Conservation (phyloP, 2,329 filamentous ascomycete genomes). For the Trichoderma sp. region DNA sequence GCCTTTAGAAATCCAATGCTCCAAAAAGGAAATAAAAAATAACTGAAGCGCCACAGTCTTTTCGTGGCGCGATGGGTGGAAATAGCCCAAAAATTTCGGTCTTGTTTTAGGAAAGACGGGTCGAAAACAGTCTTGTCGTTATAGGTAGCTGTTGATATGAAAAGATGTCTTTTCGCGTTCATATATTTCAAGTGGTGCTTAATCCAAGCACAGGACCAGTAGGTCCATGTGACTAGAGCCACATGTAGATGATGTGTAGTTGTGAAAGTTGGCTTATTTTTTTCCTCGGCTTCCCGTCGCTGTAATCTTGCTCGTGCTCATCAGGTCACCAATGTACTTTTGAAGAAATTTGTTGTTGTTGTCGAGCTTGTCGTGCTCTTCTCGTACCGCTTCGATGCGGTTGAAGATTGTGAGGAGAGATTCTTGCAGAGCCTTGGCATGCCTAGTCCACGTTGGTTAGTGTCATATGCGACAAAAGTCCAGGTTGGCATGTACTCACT, state of each 20-base stretch:
- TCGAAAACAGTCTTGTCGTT: conserved; percentile 9
- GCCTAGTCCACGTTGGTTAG: conserved; percentile 55
- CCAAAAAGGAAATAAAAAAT: conserved; percentile 8
- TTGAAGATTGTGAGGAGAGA: conserved; percentile 89
- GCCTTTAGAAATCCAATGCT: conserved; percentile 25
- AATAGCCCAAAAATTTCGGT: conserved; percentile 7
- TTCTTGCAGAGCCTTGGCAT: conserved; percentile 86
- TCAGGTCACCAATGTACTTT: conserved; percentile 96
- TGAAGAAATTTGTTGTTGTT: conserved; percentile 96
- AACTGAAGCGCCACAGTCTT: conserved; percentile 18
- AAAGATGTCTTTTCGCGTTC: neutral
- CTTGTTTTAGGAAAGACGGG: neutral
- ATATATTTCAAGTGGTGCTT: neutral
- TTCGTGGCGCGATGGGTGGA: conserved; percentile 15
- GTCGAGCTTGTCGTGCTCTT: conserved; percentile 95
- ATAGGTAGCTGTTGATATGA: neutral
- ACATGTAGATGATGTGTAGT: neutral
- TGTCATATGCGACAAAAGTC: conserved; percentile 42
- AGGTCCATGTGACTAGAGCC: neutral
- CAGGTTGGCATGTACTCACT: conserved; percentile 41
- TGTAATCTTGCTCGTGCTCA: conserved; percentile 80
- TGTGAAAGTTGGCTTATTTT: conserved; percentile 49
- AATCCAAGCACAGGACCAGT: neutral
- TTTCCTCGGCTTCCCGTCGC: conserved; percentile 57
- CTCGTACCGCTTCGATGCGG: conserved; percentile 90